phyloP scores from a whole-genome alignment of 768 basidiomycete species.

The Lentinus tigrinus region DNA sequence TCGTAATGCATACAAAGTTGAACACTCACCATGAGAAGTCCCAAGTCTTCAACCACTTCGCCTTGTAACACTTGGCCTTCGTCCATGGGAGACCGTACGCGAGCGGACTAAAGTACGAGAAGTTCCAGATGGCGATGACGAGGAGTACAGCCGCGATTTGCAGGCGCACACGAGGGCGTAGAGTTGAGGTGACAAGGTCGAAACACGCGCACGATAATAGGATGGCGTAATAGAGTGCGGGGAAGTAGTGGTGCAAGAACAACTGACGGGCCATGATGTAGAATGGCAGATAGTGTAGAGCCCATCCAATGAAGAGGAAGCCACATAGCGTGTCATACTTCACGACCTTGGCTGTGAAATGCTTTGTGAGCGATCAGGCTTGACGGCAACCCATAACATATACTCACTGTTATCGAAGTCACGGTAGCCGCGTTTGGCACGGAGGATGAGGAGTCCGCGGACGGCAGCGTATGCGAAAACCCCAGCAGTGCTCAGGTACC shows the following conservation, averaged over 20 bases:
- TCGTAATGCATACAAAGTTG: background rate
- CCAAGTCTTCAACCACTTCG: conserved; percentile 92
- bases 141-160: conserved; percentile 78
- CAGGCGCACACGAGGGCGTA: conserved; percentile 73
- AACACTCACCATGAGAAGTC: conserved; percentile 82
- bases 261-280: conserved; percentile 96
- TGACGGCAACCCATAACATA: background rate
- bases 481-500: conserved; percentile 81
- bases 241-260: conserved; percentile 98
- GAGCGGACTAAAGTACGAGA: conserved; percentile 75
- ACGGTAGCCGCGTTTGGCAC: conserved; percentile 85
- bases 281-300: conserved; percentile 93
- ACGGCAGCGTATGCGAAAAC: conserved; percentile 65
- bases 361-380: background rate
- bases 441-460: conserved; percentile 79
- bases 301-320: conserved; percentile 92
- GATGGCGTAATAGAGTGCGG: conserved; percentile 92
- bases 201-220: conserved; percentile 76
- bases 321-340: conserved; percentile 91
- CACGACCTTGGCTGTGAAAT: conserved; percentile 71
- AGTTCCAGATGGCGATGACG: conserved; percentile 76
- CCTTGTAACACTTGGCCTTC: conserved; percentile 65
- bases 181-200: conserved; percentile 77
- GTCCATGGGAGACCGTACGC: conserved; percentile 90
- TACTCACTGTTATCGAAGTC: conserved; percentile 90